Percentiles rank a stretch among this genome's conserved stretches.
These are phyloP conservation scores for Casuarina equisetifolia DNA, from an alignment of 306 rosid genomes.

Conservation along the genomic window DNA sequence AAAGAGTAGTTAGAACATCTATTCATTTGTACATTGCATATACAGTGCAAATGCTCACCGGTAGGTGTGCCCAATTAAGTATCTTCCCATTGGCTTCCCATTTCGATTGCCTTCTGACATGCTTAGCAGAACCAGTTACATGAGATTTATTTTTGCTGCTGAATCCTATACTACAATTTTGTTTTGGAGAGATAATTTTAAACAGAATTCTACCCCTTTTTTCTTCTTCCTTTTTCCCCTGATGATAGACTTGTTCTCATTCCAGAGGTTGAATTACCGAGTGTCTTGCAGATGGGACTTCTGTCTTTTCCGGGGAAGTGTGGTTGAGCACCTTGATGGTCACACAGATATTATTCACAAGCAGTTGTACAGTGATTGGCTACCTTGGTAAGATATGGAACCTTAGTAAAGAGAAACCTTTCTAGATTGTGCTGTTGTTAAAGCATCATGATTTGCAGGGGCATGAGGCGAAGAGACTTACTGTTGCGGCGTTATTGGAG, in stretches of 20 bases:
- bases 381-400: conserved; percentile 66
- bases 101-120: not conserved
- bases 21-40: not conserved
- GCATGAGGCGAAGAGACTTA: conserved; percentile 81
- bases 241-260: conserved; percentile 21
- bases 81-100: not conserved
- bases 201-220: not conserved
- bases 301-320: conserved; percentile 58
- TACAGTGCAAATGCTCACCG: not conserved
- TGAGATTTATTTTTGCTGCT: not conserved
- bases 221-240: not conserved
- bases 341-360: conserved; percentile 82
- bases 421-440: conserved; percentile 19
- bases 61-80: not conserved
- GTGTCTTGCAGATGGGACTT: conserved; percentile 89
- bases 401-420: conserved; percentile 21
- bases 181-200: not conserved
- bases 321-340: conserved; percentile 88
- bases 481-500: conserved; percentile 86
- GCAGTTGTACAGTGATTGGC: conserved; percentile 69
- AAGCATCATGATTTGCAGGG: conserved; percentile 53
- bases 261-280: conserved; percentile 33
- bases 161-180: not conserved
- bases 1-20: not conserved
- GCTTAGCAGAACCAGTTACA: not conserved